Conservation (phyloP, 1,284 basidiomycete species). For the Apiotrichum akiyoshidainum region DNA sequence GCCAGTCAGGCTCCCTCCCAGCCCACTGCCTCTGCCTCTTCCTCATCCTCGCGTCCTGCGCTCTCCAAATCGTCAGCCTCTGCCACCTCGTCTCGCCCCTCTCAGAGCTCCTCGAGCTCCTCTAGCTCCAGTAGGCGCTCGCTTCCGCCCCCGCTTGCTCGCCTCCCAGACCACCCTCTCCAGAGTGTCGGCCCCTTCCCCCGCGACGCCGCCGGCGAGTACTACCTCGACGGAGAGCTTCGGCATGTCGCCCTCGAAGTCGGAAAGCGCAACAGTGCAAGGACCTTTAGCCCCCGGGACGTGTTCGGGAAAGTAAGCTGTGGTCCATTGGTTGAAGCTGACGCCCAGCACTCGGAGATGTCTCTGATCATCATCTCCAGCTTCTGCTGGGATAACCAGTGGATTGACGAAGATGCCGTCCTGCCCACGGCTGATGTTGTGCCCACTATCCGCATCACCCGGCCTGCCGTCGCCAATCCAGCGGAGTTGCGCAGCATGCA, state of each 20-base stretch:
- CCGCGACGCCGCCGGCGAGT: slow-evolving; percentile 43
- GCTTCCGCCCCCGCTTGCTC: background rate
- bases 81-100: background rate
- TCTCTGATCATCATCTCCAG: slow-evolving; percentile 36
- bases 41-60: too few species aligned
- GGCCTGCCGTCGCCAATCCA: background rate
- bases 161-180: slow-evolving; percentile 29
- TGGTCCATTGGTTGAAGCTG: background rate
- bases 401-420: slow-evolving; percentile 30
- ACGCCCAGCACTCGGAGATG: slow-evolving; percentile 36
- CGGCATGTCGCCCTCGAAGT: slow-evolving; percentile 34
- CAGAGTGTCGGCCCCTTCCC: slow-evolving; percentile 32
- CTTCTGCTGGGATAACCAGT: slow-evolving; percentile 40
- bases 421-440: slow-evolving; percentile 28
- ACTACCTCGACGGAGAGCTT: slow-evolving; percentile 43
- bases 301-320: slow-evolving; percentile 38
- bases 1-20: too few species aligned
- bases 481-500: slow-evolving; percentile 8
- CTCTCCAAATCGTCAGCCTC: too few species aligned
- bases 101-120: background rate
- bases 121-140: background rate
- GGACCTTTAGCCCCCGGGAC: slow-evolving; percentile 27
- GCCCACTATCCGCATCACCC: slow-evolving; percentile 34
- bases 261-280: slow-evolving; percentile 21
- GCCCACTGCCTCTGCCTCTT: too few species aligned